A percentile compares a stretch with the other conserved stretches of the same genome.
Conservation (phyloP, 176 grass and related monocot genomes). For the Pontederia paniculata region DNA sequence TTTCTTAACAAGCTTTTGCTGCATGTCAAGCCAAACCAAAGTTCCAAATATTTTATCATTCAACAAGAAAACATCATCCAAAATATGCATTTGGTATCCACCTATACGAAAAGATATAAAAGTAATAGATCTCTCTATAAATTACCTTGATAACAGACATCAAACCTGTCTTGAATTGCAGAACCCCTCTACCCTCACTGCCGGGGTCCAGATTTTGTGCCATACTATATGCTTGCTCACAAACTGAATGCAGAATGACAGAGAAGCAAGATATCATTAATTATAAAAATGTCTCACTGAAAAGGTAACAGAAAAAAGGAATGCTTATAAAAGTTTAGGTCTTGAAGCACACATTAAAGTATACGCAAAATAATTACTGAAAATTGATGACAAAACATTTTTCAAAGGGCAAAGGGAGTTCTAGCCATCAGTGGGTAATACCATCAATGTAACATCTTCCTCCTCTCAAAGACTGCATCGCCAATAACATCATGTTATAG, state of each 20-base stretch:
- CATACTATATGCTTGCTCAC: slow-evolving; percentile 76
- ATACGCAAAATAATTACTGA: too few species aligned
- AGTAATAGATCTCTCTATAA: not conserved
- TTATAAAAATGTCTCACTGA: slow-evolving; percentile 3
- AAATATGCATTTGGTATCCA: not conserved
- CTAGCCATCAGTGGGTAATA: too few species aligned
- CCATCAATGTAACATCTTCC: too few species aligned
- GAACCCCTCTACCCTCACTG: slow-evolving; percentile 62
- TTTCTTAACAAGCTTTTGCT: slow-evolving; percentile 82
- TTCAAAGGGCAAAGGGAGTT: too few species aligned
- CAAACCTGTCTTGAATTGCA: slow-evolving; percentile 88
- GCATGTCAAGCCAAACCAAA: slow-evolving; percentile 18
- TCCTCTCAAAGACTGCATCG: too few species aligned
- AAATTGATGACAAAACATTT: too few species aligned
- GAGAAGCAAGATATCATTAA: not conserved
- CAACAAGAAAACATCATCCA: not conserved
- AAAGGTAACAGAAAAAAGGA: not conserved
- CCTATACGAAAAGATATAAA: not conserved
- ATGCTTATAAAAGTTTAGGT: not conserved
- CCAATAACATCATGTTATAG: too few species aligned
- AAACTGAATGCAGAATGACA: slow-evolving; percentile 30
- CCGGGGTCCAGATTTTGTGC: slow-evolving; percentile 70
- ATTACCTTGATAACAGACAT: slow-evolving; percentile 73
- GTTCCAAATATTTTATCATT: slow-evolving; percentile 5
- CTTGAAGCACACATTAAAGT: too few species aligned